Evolutionary conservation across 805 yeast species (phyloP).

Genomic region (Wickerhamiella azyma): DNA sequence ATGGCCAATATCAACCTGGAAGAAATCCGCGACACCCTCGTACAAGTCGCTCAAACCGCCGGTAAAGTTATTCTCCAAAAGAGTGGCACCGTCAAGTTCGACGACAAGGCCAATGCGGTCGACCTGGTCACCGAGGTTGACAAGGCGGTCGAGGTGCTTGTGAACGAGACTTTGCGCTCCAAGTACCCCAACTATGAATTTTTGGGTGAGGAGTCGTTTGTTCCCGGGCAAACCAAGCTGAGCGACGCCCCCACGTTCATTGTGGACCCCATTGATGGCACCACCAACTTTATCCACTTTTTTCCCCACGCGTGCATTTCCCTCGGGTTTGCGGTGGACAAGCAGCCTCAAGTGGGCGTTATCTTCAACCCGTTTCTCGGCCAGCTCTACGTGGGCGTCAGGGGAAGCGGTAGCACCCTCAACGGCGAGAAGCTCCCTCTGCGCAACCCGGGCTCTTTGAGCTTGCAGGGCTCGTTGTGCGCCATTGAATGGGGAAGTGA

Average conservation of each 20-base stretch:
- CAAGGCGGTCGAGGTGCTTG: conserved; percentile 38
- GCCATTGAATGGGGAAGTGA: conserved; percentile 53
- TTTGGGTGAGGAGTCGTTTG: conserved; percentile 49
- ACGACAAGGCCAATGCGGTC: conserved; percentile 46
- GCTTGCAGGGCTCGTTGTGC: conserved; percentile 38
- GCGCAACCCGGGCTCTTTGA: conserved; percentile 26
- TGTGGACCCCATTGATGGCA: conserved; percentile 55
- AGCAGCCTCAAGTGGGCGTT: conserved; percentile 46
- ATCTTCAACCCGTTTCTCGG: conserved; percentile 49
- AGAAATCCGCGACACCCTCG: conserved; percentile 28
- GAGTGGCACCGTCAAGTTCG: conserved; percentile 36
- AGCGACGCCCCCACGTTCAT: conserved; percentile 45
- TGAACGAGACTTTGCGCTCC: conserved; percentile 23
- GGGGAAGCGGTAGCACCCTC: conserved; percentile 41
- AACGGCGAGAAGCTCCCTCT: conserved; percentile 34
- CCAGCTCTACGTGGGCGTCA: conserved; percentile 39
- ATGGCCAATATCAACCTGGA: conserved; percentile 21
- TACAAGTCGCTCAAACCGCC: conserved; percentile 31
- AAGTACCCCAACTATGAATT: conserved; percentile 39
- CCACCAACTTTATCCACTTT: conserved; percentile 49
- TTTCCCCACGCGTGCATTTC: conserved; percentile 53
- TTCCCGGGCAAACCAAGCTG: conserved; percentile 35
- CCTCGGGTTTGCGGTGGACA: conserved; percentile 38
- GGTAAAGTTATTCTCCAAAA: conserved; percentile 38
- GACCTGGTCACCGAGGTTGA: conserved; percentile 52